phyloP scores from a whole-genome alignment of 306 rosid species.

The Morella rubra region DNA sequence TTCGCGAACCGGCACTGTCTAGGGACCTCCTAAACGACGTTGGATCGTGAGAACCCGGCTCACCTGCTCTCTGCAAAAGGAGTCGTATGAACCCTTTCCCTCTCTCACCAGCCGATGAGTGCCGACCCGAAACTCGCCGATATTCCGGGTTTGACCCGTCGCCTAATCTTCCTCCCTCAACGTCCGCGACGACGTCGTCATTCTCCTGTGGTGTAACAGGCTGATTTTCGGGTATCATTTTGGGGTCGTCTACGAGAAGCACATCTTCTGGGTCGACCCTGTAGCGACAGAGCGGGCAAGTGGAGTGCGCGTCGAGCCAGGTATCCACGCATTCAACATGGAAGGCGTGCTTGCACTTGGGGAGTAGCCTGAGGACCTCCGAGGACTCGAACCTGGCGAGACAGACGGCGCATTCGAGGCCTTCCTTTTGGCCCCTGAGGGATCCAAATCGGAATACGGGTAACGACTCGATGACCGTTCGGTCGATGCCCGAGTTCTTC shows the following conservation, averaged over 20 bases:
- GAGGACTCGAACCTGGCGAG: constrained; percentile 52
- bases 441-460: constrained; percentile 80
- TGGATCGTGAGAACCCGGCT: constrained; percentile 8
- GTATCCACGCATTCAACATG: constrained; percentile 97
- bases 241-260: constrained; percentile 46
- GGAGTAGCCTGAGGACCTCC: constrained; percentile 76
- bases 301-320: constrained; percentile 98
- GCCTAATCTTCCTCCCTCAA: constrained; percentile 27
- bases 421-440: constrained; percentile 57
- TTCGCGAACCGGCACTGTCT: constrained; percentile 43
- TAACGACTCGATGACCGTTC: constrained; percentile 60
- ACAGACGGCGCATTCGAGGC: constrained; percentile 86
- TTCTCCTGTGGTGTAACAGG: constrained; percentile 5
- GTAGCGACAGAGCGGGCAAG: constrained; percentile 84
- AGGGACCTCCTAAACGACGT: constrained; percentile 61
- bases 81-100: constrained; percentile 19
- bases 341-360: constrained; percentile 89
- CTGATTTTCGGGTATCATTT: constrained; percentile 6
- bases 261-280: constrained; percentile 90
- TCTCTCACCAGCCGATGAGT: constrained; percentile 69
- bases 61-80: constrained; percentile 5
- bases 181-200: constrained; percentile 17
- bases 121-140: constrained; percentile 53
- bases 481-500: constrained; percentile 83
- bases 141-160: constrained; percentile 13